phyloP scores from a whole-genome alignment of 1,284 basidiomycete genomes.

The Cystobasidium pallidum region DNA sequence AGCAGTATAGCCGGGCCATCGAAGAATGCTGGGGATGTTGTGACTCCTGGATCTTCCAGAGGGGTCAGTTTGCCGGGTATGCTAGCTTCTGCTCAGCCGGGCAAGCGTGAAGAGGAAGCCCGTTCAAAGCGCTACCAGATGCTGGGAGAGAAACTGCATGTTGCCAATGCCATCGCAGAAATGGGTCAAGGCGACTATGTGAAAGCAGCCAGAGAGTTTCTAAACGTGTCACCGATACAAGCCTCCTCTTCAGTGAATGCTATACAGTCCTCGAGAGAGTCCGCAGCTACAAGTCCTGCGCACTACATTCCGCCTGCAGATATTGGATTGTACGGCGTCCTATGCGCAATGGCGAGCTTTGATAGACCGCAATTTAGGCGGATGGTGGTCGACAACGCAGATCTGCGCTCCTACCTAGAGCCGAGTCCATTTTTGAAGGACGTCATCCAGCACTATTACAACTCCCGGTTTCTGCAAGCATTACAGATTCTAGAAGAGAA shows the following conservation, averaged over 20 bases:
- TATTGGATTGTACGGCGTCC: slow-evolving; percentile 77
- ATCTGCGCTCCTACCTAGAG: slow-evolving; percentile 76
- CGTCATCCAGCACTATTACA: slow-evolving; percentile 77
- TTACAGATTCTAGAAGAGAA: slow-evolving; percentile 67
- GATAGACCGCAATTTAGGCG: slow-evolving; percentile 69
- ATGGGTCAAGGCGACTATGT: slow-evolving; percentile 73
- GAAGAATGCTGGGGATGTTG: slow-evolving; percentile 17
- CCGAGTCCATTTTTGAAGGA: slow-evolving; percentile 81
- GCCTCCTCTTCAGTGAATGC: neutral
- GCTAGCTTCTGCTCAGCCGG: slow-evolving; percentile 46
- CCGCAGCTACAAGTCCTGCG: slow-evolving; percentile 15
- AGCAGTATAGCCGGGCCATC: slow-evolving; percentile 17
- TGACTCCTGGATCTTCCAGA: slow-evolving; percentile 1
- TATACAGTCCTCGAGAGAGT: slow-evolving; percentile 12
- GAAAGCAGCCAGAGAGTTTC: slow-evolving; percentile 70
- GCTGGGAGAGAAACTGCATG: slow-evolving; percentile 68
- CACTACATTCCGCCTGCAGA: slow-evolving; percentile 75
- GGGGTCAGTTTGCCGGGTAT: slow-evolving; percentile 51
- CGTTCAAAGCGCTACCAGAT: slow-evolving; percentile 60
- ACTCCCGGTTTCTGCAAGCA: slow-evolving; percentile 76
- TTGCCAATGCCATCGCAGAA: slow-evolving; percentile 72
- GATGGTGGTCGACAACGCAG: slow-evolving; percentile 68
- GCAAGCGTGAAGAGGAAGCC: slow-evolving; percentile 45
- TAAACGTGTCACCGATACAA: slow-evolving; percentile 63
- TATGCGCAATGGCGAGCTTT: slow-evolving; percentile 77